phyloP scores from a whole-genome alignment of 2,329 filamentous ascomycete species.

The Penicillium sp. region DNA sequence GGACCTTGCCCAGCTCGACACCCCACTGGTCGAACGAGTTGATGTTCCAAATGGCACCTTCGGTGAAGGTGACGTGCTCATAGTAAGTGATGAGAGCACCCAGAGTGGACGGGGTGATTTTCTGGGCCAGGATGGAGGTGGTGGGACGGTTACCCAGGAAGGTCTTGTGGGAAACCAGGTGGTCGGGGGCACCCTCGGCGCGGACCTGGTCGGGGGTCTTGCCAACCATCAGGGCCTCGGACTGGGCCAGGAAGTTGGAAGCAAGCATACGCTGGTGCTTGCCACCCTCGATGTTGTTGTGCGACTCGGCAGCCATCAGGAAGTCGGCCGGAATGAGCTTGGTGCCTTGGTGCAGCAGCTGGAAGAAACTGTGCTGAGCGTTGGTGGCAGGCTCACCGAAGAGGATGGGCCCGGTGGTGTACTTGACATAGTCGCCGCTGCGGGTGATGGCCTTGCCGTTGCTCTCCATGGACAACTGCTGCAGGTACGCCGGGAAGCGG shows the following conservation, averaged over 20 bases:
- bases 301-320: conserved; percentile 89
- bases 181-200: conserved; percentile 44
- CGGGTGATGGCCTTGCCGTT: conserved; percentile 97
- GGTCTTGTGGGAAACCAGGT: conserved; percentile 91
- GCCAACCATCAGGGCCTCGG: conserved; percentile 51
- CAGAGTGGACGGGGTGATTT: conserved; percentile 89
- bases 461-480: conserved; percentile 99
- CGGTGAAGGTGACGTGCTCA: conserved; percentile 95
- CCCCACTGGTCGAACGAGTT: conserved; percentile 99
- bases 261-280: conserved; percentile 72
- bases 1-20: conserved; percentile 92
- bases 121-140: conserved; percentile 85
- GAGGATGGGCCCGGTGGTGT: conserved; percentile 91
- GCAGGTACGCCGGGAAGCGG: conserved; percentile 97
- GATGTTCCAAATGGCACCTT: conserved; percentile 98
- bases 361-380: conserved; percentile 99
- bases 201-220: conserved; percentile 46
- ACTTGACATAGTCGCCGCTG: conserved; percentile 81
- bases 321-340: conserved; percentile 99
- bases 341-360: conserved; percentile 96
- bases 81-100: conserved; percentile 98
- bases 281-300: conserved; percentile 90
- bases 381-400: conserved; percentile 99
- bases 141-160: conserved; percentile 97
- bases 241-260: conserved; percentile 48